Percentiles rank a stretch among this genome's conserved stretches.
These are phyloP conservation scores for Fagopyrum homotropicum DNA, from an alignment of 148 eudicot genomes.

Conservation along the genomic window DNA sequence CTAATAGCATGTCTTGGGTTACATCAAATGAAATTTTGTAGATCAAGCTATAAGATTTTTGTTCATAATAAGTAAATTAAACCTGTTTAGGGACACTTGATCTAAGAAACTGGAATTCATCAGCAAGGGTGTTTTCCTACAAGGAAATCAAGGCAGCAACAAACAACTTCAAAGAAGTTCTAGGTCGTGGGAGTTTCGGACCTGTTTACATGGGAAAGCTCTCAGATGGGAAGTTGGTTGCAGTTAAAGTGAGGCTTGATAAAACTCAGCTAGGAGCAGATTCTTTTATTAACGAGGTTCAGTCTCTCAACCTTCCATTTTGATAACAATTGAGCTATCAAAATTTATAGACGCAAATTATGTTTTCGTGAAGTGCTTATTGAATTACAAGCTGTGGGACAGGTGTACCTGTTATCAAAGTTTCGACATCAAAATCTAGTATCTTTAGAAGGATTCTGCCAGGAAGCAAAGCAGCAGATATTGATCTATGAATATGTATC, in stretches of 20 bases:
- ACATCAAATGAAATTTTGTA: neutral
- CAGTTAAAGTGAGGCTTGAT: constrained; percentile 74
- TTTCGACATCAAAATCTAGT: constrained; percentile 73
- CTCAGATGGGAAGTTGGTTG: constrained; percentile 52
- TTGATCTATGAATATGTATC: constrained; percentile 70
- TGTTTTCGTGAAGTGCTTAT: neutral
- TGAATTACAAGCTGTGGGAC: constrained; percentile 10
- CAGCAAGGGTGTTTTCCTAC: constrained; percentile 52
- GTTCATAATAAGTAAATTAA: neutral
- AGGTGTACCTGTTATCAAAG: constrained; percentile 70
- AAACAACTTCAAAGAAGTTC: constrained; percentile 55
- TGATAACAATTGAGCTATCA: neutral
- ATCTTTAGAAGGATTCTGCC: constrained; percentile 73
- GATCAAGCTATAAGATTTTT: neutral
- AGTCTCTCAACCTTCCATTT: neutral
- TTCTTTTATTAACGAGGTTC: constrained; percentile 72
- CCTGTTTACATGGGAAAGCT: constrained; percentile 68
- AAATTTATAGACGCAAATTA: neutral
- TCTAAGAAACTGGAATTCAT: constrained; percentile 41
- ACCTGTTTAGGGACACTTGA: constrained; percentile 30
- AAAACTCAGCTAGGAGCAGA: constrained; percentile 64
- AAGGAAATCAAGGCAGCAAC: constrained; percentile 72
- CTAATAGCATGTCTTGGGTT: neutral
- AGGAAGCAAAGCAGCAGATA: constrained; percentile 68
- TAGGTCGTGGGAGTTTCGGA: constrained; percentile 84